Base-by-base conservation (phyloP, 2,329 filamentous ascomycete genomes). In the Apiospora malaysiana region DNA sequence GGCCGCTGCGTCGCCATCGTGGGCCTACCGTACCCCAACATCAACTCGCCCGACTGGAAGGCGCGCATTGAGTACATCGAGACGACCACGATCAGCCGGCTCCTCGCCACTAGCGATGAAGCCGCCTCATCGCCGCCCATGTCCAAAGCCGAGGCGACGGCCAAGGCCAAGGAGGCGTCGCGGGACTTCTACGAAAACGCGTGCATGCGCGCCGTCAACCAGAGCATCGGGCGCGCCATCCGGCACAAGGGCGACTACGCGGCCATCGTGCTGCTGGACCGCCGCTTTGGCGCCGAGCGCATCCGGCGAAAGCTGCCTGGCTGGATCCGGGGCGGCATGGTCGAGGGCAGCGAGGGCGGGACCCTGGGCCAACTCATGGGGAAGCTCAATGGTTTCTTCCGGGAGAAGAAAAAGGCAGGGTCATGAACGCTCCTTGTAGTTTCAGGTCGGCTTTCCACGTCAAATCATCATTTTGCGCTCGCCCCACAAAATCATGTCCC, bases 161-260 rank as follows among this genome's bases (percentile, higher is more conserved):
- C 71, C 23, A 68, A 70, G 47, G 84, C 84, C 0, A 90, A 89
- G 75, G 85, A 88, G 74, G 83, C 91, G 5, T 91, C 92, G 1
- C 85, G 92, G 69, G 93, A 95, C 72, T 97, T 94, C 78, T 97
- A 97, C 78, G 94, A 98, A 80, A 98, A 98, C 79, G 90, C 94
- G 0, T 98, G 95, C 80, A 98, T 99, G 95, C 88, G 96, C 49
- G 94, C 95, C 5, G 96, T 99, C 5, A 99, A 99, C 80, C 96
- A 99, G 84, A 96, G 94, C 78, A 95, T 99, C 75, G 96, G 96
- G 0, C 87, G 96, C 71, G 96, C 94, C 0, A 98, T 99, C 76
- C 87, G 96, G 66, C 96, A 99, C 79, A 88, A 88, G 70, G 90
- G 89, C 32, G 96, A 99, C 82, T 98, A 97, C 82, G 96, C 96